Evolutionary conservation across 202 grass and related monocot species (phyloP).

Genomic region (Schoenoplectus tabernaemontani): DNA sequence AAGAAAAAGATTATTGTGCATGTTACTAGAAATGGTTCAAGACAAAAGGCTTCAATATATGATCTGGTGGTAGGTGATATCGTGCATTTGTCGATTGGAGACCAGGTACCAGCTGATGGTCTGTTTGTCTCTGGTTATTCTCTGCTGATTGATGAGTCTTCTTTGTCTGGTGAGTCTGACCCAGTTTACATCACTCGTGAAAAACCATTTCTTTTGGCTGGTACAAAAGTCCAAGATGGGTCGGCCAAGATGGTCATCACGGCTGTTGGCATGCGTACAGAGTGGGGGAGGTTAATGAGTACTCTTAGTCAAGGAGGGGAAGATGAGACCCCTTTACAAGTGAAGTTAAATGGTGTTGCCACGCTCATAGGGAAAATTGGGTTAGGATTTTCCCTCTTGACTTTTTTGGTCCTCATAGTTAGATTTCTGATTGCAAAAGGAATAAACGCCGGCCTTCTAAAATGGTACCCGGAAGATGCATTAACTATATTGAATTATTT

Average conservation of each 20-base stretch:
- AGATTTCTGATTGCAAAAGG: conserved; percentile 49
- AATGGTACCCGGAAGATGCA: conserved; percentile 59
- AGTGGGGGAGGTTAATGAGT: conserved; percentile 80
- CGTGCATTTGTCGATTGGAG: conserved; percentile 71
- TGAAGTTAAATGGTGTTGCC: conserved; percentile 79
- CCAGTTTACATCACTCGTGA: conserved; percentile 53
- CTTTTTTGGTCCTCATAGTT: conserved; percentile 62
- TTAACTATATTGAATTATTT: conserved; percentile 69
- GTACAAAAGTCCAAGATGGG: conserved; percentile 81
- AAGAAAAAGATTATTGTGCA: conserved; percentile 82
- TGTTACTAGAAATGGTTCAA: conserved; percentile 48
- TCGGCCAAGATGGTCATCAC: conserved; percentile 71
- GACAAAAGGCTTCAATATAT: conserved; percentile 63
- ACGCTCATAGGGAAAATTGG: conserved; percentile 83
- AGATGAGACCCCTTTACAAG: conserved; percentile 78
- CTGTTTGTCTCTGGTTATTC: conserved; percentile 63
- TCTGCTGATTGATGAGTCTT: conserved; percentile 75
- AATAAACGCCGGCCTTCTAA: conserved; percentile 41
- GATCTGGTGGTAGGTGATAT: conserved; percentile 72
- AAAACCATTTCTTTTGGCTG: conserved; percentile 68
- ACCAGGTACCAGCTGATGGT: conserved; percentile 65
- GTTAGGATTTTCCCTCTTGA: conserved; percentile 54
- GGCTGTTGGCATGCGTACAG: conserved; percentile 66
- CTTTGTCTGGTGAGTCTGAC: conserved; percentile 65
- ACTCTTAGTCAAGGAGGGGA: conserved; percentile 74